Percentiles rank a stretch among this genome's conserved stretches.
Evolutionary conservation across 345 rosid genomes (phyloP).

Genomic region (Citrus maxima): DNA sequence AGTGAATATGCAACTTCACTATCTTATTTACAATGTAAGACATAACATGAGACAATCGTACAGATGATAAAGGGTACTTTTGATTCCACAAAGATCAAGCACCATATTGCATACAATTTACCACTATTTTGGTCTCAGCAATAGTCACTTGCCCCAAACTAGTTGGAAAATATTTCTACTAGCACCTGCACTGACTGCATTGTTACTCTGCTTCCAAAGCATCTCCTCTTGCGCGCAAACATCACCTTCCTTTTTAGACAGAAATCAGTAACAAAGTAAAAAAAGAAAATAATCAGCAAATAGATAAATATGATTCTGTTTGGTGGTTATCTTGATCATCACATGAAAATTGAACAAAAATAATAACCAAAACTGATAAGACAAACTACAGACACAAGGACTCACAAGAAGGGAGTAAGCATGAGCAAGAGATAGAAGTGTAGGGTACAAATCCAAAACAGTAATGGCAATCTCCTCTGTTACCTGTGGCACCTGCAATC

Average conservation of each 20-base stretch:
- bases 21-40: not conserved
- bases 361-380: not conserved
- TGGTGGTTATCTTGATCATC: not conserved
- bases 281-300: not conserved
- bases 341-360: not conserved
- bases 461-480: slow-evolving; percentile 76
- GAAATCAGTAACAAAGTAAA: not conserved
- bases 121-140: not conserved
- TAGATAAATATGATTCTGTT: not conserved
- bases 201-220: slow-evolving; percentile 64
- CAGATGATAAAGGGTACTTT: slow-evolving; percentile 6
- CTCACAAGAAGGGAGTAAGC: slow-evolving; percentile 88
- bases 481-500: slow-evolving; percentile 73
- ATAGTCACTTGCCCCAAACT: slow-evolving; percentile 48
- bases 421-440: slow-evolving; percentile 68
- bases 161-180: slow-evolving; percentile 58
- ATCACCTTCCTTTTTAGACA: slow-evolving; percentile 51
- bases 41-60: not conserved
- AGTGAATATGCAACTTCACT: not conserved
- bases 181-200: slow-evolving; percentile 41
- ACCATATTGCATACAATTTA: not conserved
- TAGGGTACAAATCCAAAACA: slow-evolving; percentile 78
- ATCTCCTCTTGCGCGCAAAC: slow-evolving; percentile 56
- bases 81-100: slow-evolving; percentile 2
- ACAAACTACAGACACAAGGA: slow-evolving; percentile 8